Base-by-base conservation (phyloP, 805 yeast genomes). In the Starmera amethionina region DNA sequence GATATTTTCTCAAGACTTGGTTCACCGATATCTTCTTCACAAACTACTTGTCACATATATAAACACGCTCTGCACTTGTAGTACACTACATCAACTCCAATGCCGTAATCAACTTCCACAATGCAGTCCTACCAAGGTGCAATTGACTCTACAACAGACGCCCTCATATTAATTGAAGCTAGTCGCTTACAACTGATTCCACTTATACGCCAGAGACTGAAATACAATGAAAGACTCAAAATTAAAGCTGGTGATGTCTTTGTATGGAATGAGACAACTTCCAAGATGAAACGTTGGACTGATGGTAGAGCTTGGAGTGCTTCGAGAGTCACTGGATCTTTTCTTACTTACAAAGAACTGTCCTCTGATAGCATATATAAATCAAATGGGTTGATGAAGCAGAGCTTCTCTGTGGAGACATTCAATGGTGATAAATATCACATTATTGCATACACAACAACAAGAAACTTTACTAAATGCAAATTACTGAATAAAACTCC, bases 201-300 rank as follows among this genome's bases (percentile, higher is more conserved):
- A 1, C 68, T 72, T n/a, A 67, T 79, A 3, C 72, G 66, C 39
- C 68, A 82, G 40, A 58, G 89, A 25, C 66, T 82, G 12, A 69
- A 75, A 12, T 77, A 72, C 19, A 60, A 61, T 27, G 86, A 82
- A 54, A 55, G 63, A 25, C 33, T 36, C 4, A 58, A 60, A 16
- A 79, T 82, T 34, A 58, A 59, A 16, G 67, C 77, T 8, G 86
- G 86, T 4, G 67, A 79, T 3, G 71, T 82, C 3, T 82, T 75
- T 49, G 72, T 80, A 8, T 82, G 88, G 88, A 80, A 77, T 54
- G 89, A 82, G 54, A 63, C 69, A 12, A 79, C 75, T 48, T 76
- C 84, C 34, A 82, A 78, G 14, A 79, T 82, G 77, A 72, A 77
- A 46, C 62, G 89, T 27, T 82, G 90, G 89, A 82, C 89, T 1